Base-by-base conservation (phyloP, 306 rosid species). In the Rosa chinensis region DNA sequence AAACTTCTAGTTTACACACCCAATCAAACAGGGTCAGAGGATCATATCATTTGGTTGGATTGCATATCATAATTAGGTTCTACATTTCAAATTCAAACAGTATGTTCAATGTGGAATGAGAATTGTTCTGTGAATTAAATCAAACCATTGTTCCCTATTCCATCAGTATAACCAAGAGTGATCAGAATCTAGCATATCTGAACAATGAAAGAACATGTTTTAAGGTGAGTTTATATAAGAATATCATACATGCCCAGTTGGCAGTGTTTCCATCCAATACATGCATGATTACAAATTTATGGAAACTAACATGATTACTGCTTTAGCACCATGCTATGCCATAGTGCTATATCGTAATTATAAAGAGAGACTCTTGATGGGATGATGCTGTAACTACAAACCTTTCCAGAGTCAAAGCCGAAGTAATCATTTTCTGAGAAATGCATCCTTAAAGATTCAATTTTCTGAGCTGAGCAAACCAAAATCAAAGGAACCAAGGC, bases 381-480 rank as follows among this genome's bases (percentile, higher is more conserved):
- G 9, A 32, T 49, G 61, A 68, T 25, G 69, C 28, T 45, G 56
- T 44, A 76, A 70, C 63, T 5, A 44, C 81, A 68, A 84, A 91
- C 99, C 98, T 95, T 92, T 76, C 83, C 83, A 40, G 90, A 48
- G 83, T 86, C 87, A 48, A 95, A 92, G 73, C 62, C 87, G 58
- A 89, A 95, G 89, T 89, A 80, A 78, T 90, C 81, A 62, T 95
- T 91, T 61, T 85, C 78, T 78, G 80, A 79, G 81, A 95, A 91
- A 50, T 91, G 82, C 77, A 66, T 78, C 83, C 70, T 88, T 59
- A 91, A 61, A 53, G 89, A 80, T 82, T 80, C 83, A 66, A 91
- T 85, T 76, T 84, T 87, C 61, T 70, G 77, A 69, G 89, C 76
- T 6, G 99, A 83, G 80, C 90, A 87, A 78, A 92, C 83, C 89